Percentiles rank a stretch among this genome's conserved stretches.
phyloP scores from a whole-genome alignment of 2,329 filamentous ascomycete genomes.

The Microsporum audouinii region DNA sequence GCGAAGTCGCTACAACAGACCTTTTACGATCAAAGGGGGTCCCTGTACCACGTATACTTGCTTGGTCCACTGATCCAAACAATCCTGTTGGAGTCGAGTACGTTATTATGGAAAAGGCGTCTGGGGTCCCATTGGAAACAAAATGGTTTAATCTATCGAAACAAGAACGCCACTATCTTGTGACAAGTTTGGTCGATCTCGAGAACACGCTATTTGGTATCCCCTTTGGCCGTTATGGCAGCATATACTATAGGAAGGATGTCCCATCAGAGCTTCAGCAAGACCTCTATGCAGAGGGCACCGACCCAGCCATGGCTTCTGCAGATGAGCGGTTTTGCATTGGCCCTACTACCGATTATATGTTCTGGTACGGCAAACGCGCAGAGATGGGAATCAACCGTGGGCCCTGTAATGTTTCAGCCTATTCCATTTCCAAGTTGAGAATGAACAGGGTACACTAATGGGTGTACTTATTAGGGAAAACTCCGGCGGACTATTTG shows the following conservation, averaged over 20 bases:
- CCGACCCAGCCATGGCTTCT: too few species aligned
- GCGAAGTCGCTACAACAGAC: slow-evolving; percentile 18
- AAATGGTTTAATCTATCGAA: slow-evolving; percentile 16
- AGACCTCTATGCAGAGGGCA: slow-evolving; percentile 14
- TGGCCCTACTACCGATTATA: slow-evolving; percentile 12
- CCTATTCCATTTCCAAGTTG: too few species aligned
- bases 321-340: slow-evolving; percentile 9
- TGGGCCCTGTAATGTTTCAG: not conserved
- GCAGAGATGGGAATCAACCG: not conserved
- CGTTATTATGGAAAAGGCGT: slow-evolving; percentile 19
- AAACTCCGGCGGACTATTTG: slow-evolving; percentile 5
- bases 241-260: slow-evolving; percentile 9
- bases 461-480: not conserved
- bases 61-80: slow-evolving; percentile 15
- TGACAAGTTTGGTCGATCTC: slow-evolving; percentile 12
- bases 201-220: slow-evolving; percentile 11
- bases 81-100: slow-evolving; percentile 22
- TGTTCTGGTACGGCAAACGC: slow-evolving; percentile 12
- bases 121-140: slow-evolving; percentile 14
- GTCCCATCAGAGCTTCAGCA: slow-evolving; percentile 13
- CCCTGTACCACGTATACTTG: slow-evolving; percentile 25
- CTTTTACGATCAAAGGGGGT: slow-evolving; percentile 21
- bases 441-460: too few species aligned
- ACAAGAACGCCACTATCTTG: slow-evolving; percentile 10
- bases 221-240: slow-evolving; percentile 6